These are phyloP conservation scores for Naganishia randhawae DNA, from an alignment of 768 basidiomycete genomes.

Conservation along the genomic window DNA sequence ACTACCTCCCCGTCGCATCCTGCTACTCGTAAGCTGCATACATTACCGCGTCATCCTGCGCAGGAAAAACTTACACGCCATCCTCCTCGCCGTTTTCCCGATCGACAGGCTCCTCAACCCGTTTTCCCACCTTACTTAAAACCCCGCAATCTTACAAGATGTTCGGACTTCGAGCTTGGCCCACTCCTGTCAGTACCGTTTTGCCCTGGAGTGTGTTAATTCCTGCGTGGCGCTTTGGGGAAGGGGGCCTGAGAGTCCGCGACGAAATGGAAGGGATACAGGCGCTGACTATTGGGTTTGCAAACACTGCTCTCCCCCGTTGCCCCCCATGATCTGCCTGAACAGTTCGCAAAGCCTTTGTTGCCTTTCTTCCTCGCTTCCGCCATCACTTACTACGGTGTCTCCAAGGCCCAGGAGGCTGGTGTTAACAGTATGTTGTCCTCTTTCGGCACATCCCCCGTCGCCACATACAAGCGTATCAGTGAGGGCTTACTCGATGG, in stretches of 20 bases:
- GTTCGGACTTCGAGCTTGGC: conserved; percentile 51
- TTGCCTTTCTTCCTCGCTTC: conserved; percentile 46
- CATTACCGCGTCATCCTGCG: no score
- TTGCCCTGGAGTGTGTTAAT: not conserved
- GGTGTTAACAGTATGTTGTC: conserved; percentile 42
- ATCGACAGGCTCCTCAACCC: not conserved
- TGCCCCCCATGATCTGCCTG: not conserved
- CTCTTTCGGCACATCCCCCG: not conserved
- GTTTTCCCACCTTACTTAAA: not conserved
- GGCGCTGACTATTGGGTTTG: conserved; percentile 8
- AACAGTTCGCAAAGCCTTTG: conserved; percentile 47
- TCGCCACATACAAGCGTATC: not conserved
- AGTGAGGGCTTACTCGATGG: not conserved
- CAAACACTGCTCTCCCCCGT: not conserved
- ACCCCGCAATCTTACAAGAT: conserved; percentile 25
- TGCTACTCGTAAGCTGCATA: not conserved
- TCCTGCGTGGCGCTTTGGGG: not conserved
- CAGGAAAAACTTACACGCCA: no score
- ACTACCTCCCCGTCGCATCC: not conserved
- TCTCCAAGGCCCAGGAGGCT: conserved; percentile 41
- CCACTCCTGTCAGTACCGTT: conserved; percentile 44
- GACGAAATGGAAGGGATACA: not conserved
- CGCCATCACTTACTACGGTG: conserved; percentile 41
- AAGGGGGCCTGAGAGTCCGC: not conserved
- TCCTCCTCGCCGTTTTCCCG: no score